Evolutionary conservation across 306 rosid genomes (phyloP), one percentile per base, ranked within the genome.

Genomic region (Glycine tomentella): DNA sequence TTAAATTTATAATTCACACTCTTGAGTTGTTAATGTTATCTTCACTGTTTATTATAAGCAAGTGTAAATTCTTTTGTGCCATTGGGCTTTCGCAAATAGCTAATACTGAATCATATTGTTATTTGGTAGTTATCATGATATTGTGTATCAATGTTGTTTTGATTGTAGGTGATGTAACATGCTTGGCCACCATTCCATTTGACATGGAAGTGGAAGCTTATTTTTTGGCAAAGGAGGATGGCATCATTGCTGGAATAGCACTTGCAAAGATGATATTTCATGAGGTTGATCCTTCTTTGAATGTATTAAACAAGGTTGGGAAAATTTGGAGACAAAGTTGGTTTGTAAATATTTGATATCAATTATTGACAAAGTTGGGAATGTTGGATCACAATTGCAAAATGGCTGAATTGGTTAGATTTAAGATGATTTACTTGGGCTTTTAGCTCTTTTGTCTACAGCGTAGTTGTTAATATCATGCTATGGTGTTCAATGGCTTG

Each of bases 281-380:
- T 44, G 97, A 95, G 85, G 92, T 95, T 86, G 97, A 95, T 84
- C 97, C 97, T 82, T 90, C 92, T 77, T 82, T 92, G 45, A 84
- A 83, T 92, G 98, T 91, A 89, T 49, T 67, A 92, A 91, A 80
- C n/a, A n/a, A n/a, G n/a, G n/a, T n/a, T n/a, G 98, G 97, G 51
- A 13, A 86, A 91, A 82, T 87, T 94, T 79, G 98, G 97, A 89
- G n/a, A n/a, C n/a, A 94, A 84, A 89, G 97, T 94, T 78, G 95
- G 97, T 92, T 72, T 72, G 59, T 55, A 45, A 44, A 16, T 0
- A 12, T 3, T 69, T 34, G 56, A 69, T 44, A 17, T 74, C 51
- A 74, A 55, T 58, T 49, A 42, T 15, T 68, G 48, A 16, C 40
- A 68, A 12, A 58, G 4, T 70, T 4, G 34, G 10, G 33, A 69